phyloP scores from a whole-genome alignment of 2,329 filamentous ascomycete genomes.

The Pezicula radicicola region DNA sequence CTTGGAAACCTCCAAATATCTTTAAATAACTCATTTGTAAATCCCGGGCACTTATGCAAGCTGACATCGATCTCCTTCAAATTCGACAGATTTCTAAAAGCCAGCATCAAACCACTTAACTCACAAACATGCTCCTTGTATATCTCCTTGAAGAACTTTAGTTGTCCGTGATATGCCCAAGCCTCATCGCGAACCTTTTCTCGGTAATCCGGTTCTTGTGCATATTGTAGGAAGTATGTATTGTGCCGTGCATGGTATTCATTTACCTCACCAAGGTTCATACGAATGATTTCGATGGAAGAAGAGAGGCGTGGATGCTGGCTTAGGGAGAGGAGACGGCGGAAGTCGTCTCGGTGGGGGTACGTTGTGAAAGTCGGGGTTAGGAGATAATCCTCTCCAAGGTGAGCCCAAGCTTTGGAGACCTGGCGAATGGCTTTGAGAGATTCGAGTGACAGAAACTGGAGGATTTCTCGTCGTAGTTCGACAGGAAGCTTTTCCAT shows the following conservation, averaged over 20 bases:
- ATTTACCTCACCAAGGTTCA: slow-evolving; percentile 25
- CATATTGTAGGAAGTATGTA: slow-evolving; percentile 23
- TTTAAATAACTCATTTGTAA: slow-evolving; percentile 11
- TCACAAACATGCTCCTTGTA: slow-evolving; percentile 19
- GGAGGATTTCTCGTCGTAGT: slow-evolving; percentile 17
- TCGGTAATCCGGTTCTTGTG: slow-evolving; percentile 21
- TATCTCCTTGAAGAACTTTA: slow-evolving; percentile 25
- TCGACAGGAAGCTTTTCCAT: slow-evolving; percentile 23
- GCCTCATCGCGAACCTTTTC: slow-evolving; percentile 25
- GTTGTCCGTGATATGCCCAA: slow-evolving; percentile 25
- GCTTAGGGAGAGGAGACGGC: slow-evolving; percentile 18
- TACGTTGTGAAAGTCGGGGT: slow-evolving; percentile 13
- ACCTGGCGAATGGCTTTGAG: slow-evolving; percentile 18
- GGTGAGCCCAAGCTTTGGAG: slow-evolving; percentile 15
- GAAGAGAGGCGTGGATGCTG: slow-evolving; percentile 18
- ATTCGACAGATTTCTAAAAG: slow-evolving; percentile 16
- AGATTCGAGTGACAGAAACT: slow-evolving; percentile 6
- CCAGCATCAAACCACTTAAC: slow-evolving; percentile 6
- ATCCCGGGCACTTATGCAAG: slow-evolving; percentile 18
- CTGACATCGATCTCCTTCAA: slow-evolving; percentile 18
- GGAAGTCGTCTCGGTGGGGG: slow-evolving; percentile 18
- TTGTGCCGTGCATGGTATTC: slow-evolving; percentile 28
- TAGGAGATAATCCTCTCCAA: slow-evolving; percentile 24
- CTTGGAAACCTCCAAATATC: slow-evolving; percentile 23
- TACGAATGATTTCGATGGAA: slow-evolving; percentile 10